These are phyloP conservation scores for Aspergillus flavus DNA, from an alignment of 2,329 filamentous ascomycete species.

Conservation along the genomic window DNA sequence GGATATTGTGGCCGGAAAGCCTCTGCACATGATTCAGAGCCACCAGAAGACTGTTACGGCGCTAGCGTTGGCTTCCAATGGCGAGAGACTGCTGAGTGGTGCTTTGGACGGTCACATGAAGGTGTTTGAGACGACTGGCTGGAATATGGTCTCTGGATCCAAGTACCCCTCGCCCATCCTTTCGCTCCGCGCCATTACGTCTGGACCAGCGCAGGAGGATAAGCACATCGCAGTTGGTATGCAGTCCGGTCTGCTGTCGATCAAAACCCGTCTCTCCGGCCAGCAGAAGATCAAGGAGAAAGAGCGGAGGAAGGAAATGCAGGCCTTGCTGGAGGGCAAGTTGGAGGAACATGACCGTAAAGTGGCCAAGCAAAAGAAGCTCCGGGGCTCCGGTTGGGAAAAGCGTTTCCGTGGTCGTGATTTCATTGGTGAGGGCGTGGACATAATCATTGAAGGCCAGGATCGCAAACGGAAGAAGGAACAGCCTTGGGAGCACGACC, in stretches of 20 bases:
- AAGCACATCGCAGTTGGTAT: conserved; percentile 94
- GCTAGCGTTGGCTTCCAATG: conserved; percentile 77
- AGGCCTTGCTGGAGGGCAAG: conserved; percentile 74
- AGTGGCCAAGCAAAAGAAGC: conserved; percentile 69
- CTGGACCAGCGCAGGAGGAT: conserved; percentile 72
- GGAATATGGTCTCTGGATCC: conserved; percentile 93
- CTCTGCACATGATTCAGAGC: conserved; percentile 82
- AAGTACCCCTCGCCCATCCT: conserved; percentile 94
- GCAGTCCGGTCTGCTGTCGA: conserved; percentile 87
- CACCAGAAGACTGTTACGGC: conserved; percentile 98
- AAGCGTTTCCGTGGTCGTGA: conserved; percentile 71
- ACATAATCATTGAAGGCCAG: conserved; percentile 78
- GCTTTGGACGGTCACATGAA: conserved; percentile 96
- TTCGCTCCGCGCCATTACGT: conserved; percentile 73
- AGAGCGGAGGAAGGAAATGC: conserved; percentile 82
- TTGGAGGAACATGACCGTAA: conserved; percentile 76
- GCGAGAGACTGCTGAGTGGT: conserved; percentile 79
- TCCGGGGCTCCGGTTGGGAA: conserved; percentile 61
- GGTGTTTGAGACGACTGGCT: conserved; percentile 88
- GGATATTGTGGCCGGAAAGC: conserved; percentile 87
- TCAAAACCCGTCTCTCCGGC: conserved; percentile 85
- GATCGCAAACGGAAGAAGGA: conserved; percentile 68
- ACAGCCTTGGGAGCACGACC: conserved; percentile 76
- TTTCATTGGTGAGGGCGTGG: conserved; percentile 78
- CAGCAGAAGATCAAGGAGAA: conserved; percentile 75